Conservation (phyloP, 805 yeast genomes). For the Ogataea polymorpha region DNA sequence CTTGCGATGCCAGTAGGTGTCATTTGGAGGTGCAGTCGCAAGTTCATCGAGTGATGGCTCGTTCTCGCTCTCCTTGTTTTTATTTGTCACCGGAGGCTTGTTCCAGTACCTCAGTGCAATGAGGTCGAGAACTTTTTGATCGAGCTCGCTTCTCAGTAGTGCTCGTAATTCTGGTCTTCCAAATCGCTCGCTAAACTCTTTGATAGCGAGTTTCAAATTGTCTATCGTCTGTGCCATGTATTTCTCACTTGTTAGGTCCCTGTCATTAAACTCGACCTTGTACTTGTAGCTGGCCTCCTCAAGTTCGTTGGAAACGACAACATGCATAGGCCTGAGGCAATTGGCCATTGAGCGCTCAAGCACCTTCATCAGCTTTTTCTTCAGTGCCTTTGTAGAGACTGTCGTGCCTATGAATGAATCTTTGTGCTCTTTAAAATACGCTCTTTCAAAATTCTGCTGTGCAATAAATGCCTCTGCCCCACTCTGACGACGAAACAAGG, state of each 20-base stretch:
- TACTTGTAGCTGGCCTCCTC: conserved; percentile 92
- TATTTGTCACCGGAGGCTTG: conserved; percentile 39
- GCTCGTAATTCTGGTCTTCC: conserved; percentile 80
- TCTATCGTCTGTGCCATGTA: conserved; percentile 92
- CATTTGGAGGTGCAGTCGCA: conserved; percentile 56
- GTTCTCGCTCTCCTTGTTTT: conserved; percentile 13
- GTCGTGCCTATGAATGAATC: conserved; percentile 59
- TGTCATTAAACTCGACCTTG: conserved; percentile 95
- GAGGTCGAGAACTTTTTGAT: conserved; percentile 83
- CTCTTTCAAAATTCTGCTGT: conserved; percentile 63
- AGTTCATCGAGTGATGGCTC: conserved; percentile 55
- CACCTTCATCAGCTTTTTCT: conserved; percentile 78
- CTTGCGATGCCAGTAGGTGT: conserved; percentile 83
- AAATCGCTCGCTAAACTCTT: conserved; percentile 79
- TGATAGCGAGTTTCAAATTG: conserved; percentile 76
- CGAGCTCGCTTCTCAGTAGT: conserved; percentile 76
- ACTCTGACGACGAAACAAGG: conserved; percentile 51
- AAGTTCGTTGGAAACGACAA: conserved; percentile 80
- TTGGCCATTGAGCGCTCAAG: conserved; percentile 89
- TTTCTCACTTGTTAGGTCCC: conserved; percentile 89
- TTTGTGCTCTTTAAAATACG: conserved; percentile 62
- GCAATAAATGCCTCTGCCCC: conserved; percentile 64
- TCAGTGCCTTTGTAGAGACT: conserved; percentile 72
- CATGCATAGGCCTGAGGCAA: conserved; percentile 83
- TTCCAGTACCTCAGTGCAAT: conserved; percentile 94